Percentiles rank a stretch among this genome's conserved stretches.
Evolutionary conservation across 208 protist species (phyloP).

Genomic region (Porcisia hertigi): DNA sequence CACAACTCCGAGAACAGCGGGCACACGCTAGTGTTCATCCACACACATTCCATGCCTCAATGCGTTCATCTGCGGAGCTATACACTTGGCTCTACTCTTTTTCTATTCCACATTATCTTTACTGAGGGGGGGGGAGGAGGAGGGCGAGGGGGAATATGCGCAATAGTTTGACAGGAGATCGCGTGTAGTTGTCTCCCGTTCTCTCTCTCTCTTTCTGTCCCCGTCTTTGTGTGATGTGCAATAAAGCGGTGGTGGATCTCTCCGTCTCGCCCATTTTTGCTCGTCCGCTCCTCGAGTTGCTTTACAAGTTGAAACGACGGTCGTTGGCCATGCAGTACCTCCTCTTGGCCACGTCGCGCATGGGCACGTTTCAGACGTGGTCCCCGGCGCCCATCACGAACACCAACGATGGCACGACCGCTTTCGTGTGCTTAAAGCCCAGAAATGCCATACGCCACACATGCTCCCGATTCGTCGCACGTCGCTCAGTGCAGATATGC

Average conservation of each 20-base stretch:
- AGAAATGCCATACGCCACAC: constrained; percentile 6
- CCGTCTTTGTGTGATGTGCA: neutral
- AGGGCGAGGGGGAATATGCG: no score
- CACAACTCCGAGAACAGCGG: neutral
- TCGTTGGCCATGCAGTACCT: constrained; percentile 20
- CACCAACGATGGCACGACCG: constrained; percentile 6
- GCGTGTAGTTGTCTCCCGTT: neutral
- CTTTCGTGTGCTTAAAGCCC: constrained; percentile 4
- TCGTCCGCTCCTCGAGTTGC: neutral
- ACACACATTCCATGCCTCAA: neutral
- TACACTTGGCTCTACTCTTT: neutral
- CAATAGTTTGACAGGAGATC: neutral
- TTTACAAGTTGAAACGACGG: neutral
- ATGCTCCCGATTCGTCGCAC: constrained; percentile 7
- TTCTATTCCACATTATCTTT: neutral
- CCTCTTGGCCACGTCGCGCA: constrained; percentile 4
- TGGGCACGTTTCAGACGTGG: constrained; percentile 22
- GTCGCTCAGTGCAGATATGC: constrained; percentile 8
- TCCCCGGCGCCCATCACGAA: neutral
- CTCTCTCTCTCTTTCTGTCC: neutral
- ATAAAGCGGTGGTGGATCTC: neutral
- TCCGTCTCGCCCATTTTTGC: neutral
- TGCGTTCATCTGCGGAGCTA: neutral
- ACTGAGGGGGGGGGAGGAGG: neutral
- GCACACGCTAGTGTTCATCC: neutral